phyloP scores from a whole-genome alignment of 2,329 filamentous ascomycete genomes.

The Colletotrichum spaethianum region DNA sequence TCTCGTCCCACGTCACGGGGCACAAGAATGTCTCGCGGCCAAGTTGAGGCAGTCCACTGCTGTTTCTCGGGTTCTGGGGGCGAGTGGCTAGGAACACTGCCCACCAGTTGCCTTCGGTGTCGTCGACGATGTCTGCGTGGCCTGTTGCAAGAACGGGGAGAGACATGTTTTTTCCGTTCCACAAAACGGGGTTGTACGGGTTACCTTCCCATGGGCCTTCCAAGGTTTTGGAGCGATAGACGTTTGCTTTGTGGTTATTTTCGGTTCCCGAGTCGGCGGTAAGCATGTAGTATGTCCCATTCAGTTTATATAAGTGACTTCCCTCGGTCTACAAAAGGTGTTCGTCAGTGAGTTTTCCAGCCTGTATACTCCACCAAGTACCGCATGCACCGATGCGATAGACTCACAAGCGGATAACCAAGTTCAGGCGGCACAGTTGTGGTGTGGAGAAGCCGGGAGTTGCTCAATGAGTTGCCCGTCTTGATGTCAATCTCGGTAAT shows the following conservation, averaged over 20 bases:
- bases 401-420: constrained; percentile 54
- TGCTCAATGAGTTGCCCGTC: constrained; percentile 38
- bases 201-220: constrained; percentile 39
- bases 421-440: constrained; percentile 39
- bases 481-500: constrained; percentile 41
- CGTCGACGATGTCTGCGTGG: constrained; percentile 40
- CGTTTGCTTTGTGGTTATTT: constrained; percentile 37
- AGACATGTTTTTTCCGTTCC: constrained; percentile 40
- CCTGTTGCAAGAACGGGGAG: constrained; percentile 39
- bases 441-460: constrained; percentile 37
- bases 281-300: constrained; percentile 41
- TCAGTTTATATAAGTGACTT: constrained; percentile 41
- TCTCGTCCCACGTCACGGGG: constrained; percentile 36
- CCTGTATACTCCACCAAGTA: constrained; percentile 48
- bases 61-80: constrained; percentile 37
- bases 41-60: constrained; percentile 33
- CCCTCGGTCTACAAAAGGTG: constrained; percentile 45
- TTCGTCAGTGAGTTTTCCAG: constrained; percentile 57
- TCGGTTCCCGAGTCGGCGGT: constrained; percentile 41
- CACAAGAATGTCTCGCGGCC: constrained; percentile 41
- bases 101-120: constrained; percentile 38
- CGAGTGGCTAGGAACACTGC: constrained; percentile 40
- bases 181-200: constrained; percentile 39
- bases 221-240: constrained; percentile 30
- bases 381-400: constrained; percentile 49